Evolutionary conservation across 2,329 filamentous ascomycete genomes (phyloP).

Genomic region (Cytospora mali): DNA sequence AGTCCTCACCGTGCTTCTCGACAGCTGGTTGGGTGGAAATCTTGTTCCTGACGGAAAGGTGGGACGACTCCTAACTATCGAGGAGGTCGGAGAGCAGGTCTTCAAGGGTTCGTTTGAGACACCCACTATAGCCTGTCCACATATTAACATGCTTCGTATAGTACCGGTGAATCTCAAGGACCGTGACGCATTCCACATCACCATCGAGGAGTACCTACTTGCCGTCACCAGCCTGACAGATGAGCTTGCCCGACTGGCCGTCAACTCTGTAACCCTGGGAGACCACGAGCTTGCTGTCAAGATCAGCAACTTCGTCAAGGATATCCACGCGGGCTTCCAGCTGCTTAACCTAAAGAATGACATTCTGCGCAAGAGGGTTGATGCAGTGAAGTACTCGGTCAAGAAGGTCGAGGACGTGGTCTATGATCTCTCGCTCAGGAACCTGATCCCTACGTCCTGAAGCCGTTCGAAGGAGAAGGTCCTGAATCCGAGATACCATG

Average conservation of each 20-base stretch:
- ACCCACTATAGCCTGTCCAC: not conserved
- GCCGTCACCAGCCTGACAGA: constrained; percentile 85
- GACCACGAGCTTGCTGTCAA: constrained; percentile 84
- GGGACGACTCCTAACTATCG: constrained; percentile 78
- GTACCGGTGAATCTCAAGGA: constrained; percentile 92
- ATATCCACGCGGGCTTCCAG: constrained; percentile 94
- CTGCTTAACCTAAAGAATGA: constrained; percentile 98
- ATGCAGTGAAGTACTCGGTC: constrained; percentile 95
- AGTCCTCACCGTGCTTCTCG: constrained; percentile 59
- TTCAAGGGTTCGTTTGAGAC: constrained; percentile 62
- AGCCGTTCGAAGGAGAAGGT: not conserved
- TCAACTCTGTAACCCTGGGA: constrained; percentile 91
- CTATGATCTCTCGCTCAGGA: constrained; percentile 88
- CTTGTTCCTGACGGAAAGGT: constrained; percentile 58
- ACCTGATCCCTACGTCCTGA: constrained; percentile 62
- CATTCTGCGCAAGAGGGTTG: constrained; percentile 79
- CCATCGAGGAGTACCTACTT: constrained; percentile 95
- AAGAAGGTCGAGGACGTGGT: constrained; percentile 99
- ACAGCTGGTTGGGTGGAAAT: constrained; percentile 77
- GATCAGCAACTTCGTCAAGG: constrained; percentile 92
- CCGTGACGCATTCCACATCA: constrained; percentile 88
- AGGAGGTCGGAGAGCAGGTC: constrained; percentile 74
- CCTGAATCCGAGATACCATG: not conserved
- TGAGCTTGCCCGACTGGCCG: constrained; percentile 86
- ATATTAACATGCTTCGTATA: constrained; percentile 38